phyloP scores from a whole-genome alignment of 768 basidiomycete genomes.

The Mycena vulgaris region DNA sequence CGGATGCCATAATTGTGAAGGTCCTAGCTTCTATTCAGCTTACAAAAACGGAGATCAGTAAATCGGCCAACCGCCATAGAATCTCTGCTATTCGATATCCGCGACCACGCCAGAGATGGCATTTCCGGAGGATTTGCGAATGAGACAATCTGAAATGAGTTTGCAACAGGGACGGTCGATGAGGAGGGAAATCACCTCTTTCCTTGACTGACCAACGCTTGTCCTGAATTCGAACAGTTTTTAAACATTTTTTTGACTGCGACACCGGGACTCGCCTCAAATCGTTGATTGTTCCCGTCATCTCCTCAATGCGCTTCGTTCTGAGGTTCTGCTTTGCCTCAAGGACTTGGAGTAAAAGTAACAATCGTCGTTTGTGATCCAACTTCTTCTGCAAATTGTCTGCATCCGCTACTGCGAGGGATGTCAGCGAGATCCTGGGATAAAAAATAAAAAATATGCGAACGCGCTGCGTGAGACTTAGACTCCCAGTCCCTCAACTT shows the following conservation, averaged over 20 bases:
- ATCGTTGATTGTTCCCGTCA: slow-evolving; percentile 1
- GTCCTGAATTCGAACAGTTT: background rate
- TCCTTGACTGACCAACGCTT: background rate
- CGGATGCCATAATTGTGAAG: slow-evolving; percentile 8
- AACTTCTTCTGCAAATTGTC: slow-evolving; percentile 7
- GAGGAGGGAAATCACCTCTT: background rate
- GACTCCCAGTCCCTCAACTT: slow-evolving; percentile 10
- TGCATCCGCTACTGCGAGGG: background rate
- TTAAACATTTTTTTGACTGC: background rate
- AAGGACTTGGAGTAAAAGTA: slow-evolving; percentile 22
- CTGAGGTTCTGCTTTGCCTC: slow-evolving; percentile 23
- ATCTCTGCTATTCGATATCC: slow-evolving; percentile 15
- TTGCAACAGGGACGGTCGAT: background rate
- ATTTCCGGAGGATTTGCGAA: background rate
- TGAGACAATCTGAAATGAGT: background rate
- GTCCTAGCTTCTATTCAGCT: background rate
- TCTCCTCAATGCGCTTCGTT: slow-evolving; percentile 12
- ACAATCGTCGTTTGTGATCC: background rate
- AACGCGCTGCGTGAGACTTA: slow-evolving; percentile 8
- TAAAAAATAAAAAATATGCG: background rate
- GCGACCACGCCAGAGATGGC: background rate
- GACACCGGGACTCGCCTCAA: background rate
- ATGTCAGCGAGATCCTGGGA: background rate
- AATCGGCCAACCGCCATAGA: background rate
- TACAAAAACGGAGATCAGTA: background rate